Percentiles rank a stretch among this genome's conserved stretches.
phyloP scores from a whole-genome alignment of 495 filamentous ascomycete genomes.

The Penicillium salamii region DNA sequence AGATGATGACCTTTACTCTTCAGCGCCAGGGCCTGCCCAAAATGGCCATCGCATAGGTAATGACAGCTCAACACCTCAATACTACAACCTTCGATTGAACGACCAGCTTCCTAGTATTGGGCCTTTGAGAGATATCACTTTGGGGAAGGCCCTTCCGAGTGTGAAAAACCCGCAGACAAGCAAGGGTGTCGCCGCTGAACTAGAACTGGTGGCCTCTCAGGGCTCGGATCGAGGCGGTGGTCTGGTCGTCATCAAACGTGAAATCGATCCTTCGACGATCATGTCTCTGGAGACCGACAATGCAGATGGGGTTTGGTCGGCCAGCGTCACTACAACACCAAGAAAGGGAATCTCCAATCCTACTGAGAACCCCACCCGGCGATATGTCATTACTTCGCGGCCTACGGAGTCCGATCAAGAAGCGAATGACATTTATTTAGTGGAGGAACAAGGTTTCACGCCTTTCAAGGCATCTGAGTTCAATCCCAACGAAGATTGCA shows the following conservation, averaged over 20 bases:
- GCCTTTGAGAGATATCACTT: slow-evolving; percentile 68
- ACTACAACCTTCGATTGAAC: slow-evolving; percentile 71
- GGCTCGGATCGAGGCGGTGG: slow-evolving; percentile 69
- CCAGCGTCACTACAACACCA: slow-evolving; percentile 16
- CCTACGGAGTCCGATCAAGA: slow-evolving; percentile 32
- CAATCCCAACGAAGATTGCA: slow-evolving; percentile 79
- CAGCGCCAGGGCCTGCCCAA: slow-evolving; percentile 32
- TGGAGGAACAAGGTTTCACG: slow-evolving; percentile 27
- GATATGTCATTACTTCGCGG: slow-evolving; percentile 41
- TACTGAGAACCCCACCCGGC: slow-evolving; percentile 30
- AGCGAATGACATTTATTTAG: slow-evolving; percentile 36
- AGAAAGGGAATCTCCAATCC: slow-evolving; percentile 35
- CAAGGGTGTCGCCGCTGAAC: slow-evolving; percentile 47
- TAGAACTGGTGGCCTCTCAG: slow-evolving; percentile 69
- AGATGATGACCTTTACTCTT: slow-evolving; percentile 67
- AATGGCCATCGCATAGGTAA: slow-evolving; percentile 16
- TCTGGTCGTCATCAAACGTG: slow-evolving; percentile 70
- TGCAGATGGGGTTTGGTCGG: slow-evolving; percentile 38
- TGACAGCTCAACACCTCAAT: slow-evolving; percentile 39
- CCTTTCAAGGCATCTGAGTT: slow-evolving; percentile 64
- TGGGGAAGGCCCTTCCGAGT: slow-evolving; percentile 47
- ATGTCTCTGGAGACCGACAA: slow-evolving; percentile 46
- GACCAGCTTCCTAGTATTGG: slow-evolving; percentile 75
- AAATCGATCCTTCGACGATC: slow-evolving; percentile 66
- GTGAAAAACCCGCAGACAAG: slow-evolving; percentile 5